phyloP scores from a whole-genome alignment of 2,329 filamentous ascomycete species.

The Colletotrichum tropicale region DNA sequence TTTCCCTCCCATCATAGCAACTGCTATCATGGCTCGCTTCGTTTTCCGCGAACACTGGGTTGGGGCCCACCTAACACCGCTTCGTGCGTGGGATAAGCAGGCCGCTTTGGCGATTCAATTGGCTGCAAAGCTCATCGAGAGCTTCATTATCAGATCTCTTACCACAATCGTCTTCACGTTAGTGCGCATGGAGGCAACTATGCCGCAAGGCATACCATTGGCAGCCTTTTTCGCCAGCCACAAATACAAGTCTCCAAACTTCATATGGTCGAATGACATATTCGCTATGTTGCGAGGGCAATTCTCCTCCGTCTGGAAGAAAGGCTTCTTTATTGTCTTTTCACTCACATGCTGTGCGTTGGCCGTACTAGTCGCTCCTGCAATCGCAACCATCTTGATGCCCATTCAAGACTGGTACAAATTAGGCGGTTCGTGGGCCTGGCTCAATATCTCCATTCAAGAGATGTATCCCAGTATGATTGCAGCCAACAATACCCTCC shows the following conservation, averaged over 20 bases:
- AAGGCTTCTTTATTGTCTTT: neutral
- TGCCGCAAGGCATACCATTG: neutral
- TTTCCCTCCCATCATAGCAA: neutral
- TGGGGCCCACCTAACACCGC: neutral
- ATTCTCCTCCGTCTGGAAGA: neutral
- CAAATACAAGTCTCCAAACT: neutral
- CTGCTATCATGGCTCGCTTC: neutral
- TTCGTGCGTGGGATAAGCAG: neutral
- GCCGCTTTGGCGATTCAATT: neutral
- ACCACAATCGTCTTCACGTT: neutral
- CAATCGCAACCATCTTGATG: neutral
- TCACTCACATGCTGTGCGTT: neutral
- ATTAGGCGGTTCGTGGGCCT: neutral
- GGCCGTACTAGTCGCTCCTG: neutral
- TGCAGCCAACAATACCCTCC: neutral
- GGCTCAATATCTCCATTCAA: neutral
- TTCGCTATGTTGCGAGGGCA: neutral
- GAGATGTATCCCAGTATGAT: neutral
- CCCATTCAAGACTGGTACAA: neutral
- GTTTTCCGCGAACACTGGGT: neutral
- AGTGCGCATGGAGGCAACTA: neutral
- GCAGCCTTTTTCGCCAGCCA: neutral
- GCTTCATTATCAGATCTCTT: neutral
- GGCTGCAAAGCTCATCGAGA: neutral
- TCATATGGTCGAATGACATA: neutral